Percentiles rank a stretch among this genome's conserved stretches.
phyloP scores from a whole-genome alignment of 306 rosid species.

The Quercus parvula region DNA sequence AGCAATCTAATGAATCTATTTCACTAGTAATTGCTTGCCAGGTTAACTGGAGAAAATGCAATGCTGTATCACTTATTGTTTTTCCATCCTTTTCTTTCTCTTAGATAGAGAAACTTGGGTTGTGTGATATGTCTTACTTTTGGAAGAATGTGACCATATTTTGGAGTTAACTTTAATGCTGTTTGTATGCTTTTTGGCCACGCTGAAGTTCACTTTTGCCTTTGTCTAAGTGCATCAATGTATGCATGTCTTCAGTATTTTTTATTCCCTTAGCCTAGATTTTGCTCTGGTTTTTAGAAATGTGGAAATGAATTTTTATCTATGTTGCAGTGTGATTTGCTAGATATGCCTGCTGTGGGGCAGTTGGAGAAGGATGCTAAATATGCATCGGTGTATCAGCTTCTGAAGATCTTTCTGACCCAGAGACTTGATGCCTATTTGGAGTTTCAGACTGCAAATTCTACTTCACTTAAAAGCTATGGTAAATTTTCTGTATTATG shows the following conservation, averaged over 20 bases:
- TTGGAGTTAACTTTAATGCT: not conserved
- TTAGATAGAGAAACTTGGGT: not conserved
- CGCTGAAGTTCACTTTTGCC: not conserved
- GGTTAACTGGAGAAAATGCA: no score
- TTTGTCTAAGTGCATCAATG: not conserved
- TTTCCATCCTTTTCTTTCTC: not conserved
- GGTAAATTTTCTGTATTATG: constrained; percentile 42
- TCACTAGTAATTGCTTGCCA: no score
- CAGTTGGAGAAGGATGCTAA: constrained; percentile 91
- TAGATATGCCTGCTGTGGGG: constrained; percentile 73
- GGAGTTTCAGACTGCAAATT: constrained; percentile 75
- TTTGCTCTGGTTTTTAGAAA: not conserved
- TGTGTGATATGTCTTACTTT: not conserved
- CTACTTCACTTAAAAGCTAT: constrained; percentile 56
- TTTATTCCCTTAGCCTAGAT: not conserved
- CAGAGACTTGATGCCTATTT: constrained; percentile 85
- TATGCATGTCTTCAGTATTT: not conserved
- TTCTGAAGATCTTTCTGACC: constrained; percentile 74
- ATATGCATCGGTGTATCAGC: constrained; percentile 70
- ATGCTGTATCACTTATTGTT: not conserved
- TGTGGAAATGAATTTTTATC: constrained; percentile 11
- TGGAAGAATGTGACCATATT: not conserved
- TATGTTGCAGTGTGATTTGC: constrained; percentile 76
- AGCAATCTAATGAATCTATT: not conserved
- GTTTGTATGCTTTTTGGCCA: not conserved